Evolutionary conservation across 306 rosid genomes (phyloP).

Genomic region (Lathyrus aphaca): DNA sequence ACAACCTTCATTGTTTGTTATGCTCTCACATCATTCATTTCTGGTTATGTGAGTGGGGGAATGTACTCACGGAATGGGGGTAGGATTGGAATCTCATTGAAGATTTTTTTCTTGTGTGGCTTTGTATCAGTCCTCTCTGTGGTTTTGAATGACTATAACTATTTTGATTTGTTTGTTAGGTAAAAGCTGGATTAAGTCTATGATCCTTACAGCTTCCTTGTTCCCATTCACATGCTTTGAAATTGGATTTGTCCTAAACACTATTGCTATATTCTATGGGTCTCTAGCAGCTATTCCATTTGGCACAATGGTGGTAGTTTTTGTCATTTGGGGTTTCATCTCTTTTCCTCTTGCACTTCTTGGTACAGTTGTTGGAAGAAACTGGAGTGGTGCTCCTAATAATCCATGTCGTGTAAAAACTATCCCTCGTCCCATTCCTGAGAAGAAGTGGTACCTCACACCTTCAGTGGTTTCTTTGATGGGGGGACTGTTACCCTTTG

Average conservation of each 20-base stretch:
- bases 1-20: slow-evolving; percentile 97
- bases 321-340: slow-evolving; percentile 97
- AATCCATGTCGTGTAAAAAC: slow-evolving; percentile 99
- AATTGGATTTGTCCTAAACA: slow-evolving; percentile 91
- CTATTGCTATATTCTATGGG: slow-evolving; percentile 94
- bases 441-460: slow-evolving; percentile 99
- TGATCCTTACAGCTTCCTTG: slow-evolving; percentile 97
- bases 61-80: slow-evolving; percentile 99
- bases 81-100: slow-evolving; percentile 44
- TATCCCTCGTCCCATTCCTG: slow-evolving; percentile 99
- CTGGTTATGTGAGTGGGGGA: slow-evolving; percentile 98
- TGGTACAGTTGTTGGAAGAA: slow-evolving; percentile 97
- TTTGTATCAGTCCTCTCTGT: slow-evolving; percentile 30
- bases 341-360: slow-evolving; percentile 98
- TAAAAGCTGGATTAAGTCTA: slow-evolving; percentile 94
- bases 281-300: slow-evolving; percentile 98
- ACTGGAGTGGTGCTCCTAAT: slow-evolving; percentile 98
- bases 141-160: slow-evolving; percentile 20
- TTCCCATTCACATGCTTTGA: slow-evolving; percentile 98
- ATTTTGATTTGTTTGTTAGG: slow-evolving; percentile 53
- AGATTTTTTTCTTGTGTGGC: slow-evolving; percentile 8
- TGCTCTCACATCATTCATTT: slow-evolving; percentile 97
- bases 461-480: slow-evolving; percentile 95
- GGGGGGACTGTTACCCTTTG: slow-evolving; percentile 99
- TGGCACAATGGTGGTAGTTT: slow-evolving; percentile 96